Base-by-base conservation (phyloP, 805 yeast genomes). In the Candida pseudoglaebosa region DNA sequence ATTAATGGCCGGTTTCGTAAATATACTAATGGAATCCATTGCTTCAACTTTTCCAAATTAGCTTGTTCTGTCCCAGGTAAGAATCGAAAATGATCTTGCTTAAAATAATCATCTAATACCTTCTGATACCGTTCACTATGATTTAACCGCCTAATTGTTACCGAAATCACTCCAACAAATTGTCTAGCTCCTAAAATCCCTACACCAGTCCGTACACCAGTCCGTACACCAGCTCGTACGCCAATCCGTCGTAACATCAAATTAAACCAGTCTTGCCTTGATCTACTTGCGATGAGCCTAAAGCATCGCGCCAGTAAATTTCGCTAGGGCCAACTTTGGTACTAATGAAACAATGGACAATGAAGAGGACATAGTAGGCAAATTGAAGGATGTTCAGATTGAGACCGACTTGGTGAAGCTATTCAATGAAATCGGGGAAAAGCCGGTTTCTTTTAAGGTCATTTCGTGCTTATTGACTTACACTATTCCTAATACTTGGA, bases 1-100 rank as follows among this genome's bases (percentile, higher is more conserved):
- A 79, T 58, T 19, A 73, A 57, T 2, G 71, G 65, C 3, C 61
- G 38, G 19, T 49, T 45, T 28, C 61, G 38, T 7, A 43, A 34
- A 29, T 52, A 59, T 5, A 59, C 57, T 8, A 42, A 20, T 13
- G 46, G 41, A 54, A 62, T 54, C 17, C 47, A 40, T 2, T 35
- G 9, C 36, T 40, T 40, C 7, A 59, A 37, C 5, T 17, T 18
- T 9, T 14, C 31, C 9, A 51, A 4, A 9, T 44, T 38, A n/a
- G 29, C 28, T 5, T 40, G 41, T 14, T 39, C 38, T 8, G 37
- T 39, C 19, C 44, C 54, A 2, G 46, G 44, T 13, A 26, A 30
- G 24, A 57, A 47, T 4, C 37, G 18, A 31, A 61, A 61, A 32
- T 48, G 34, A 5, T 43, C 41, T 22, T 37, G 40, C 10, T 35